phyloP scores from a whole-genome alignment of 1,284 basidiomycete species.

The Flammula alnicola region DNA sequence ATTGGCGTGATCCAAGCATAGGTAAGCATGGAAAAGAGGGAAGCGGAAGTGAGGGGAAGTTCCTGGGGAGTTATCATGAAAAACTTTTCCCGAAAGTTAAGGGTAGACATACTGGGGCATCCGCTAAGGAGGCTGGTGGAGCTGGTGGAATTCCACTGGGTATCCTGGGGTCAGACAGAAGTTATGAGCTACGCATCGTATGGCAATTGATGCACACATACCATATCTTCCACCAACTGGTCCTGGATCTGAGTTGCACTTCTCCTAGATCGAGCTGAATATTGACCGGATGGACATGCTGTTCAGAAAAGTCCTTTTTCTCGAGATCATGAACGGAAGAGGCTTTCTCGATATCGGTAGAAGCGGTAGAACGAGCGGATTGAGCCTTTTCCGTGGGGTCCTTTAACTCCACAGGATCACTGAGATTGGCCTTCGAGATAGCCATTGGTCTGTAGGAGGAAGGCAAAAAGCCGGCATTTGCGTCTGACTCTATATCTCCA shows the following conservation, averaged over 20 bases:
- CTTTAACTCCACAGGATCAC: neutral
- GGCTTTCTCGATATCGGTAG: constrained; percentile 1
- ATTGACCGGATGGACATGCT: constrained; percentile 15
- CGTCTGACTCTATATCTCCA: neutral
- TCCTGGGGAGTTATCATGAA: constrained; percentile 34
- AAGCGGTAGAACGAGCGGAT: constrained; percentile 10
- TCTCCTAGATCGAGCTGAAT: constrained; percentile 53
- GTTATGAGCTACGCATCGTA: neutral
- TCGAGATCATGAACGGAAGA: no score
- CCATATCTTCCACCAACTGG: constrained; percentile 56
- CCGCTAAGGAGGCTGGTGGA: constrained; percentile 58
- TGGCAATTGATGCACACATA: constrained; percentile 18
- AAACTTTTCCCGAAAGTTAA: neutral
- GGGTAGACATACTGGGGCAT: constrained; percentile 47
- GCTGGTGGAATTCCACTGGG: constrained; percentile 63
- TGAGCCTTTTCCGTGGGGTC: constrained; percentile 2
- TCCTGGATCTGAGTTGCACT: constrained; percentile 46
- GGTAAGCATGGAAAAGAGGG: constrained; percentile 60
- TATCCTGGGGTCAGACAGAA: constrained; percentile 46
- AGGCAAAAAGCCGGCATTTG: neutral
- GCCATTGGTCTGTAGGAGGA: constrained; percentile 2
- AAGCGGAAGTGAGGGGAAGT: constrained; percentile 63
- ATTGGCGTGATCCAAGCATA: constrained; percentile 73
- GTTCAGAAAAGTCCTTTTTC: no score
- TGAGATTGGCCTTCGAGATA: constrained; percentile 3